Conservation (phyloP, 257 asterid genomes). For the Buddleja alternifolia region DNA sequence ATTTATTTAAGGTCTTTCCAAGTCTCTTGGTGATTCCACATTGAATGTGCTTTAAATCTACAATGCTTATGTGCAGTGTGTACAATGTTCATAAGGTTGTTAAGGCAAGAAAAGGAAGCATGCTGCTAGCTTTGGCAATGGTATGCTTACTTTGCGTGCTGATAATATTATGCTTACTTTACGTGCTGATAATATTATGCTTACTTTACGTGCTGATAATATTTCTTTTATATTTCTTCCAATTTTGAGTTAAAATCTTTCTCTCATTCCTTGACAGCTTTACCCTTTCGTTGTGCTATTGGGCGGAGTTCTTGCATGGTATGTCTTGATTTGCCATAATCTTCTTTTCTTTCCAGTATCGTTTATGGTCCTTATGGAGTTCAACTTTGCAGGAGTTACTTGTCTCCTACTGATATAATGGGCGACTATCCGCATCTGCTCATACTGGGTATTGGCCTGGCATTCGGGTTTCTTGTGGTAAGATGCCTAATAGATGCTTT, state of each 20-base stretch:
- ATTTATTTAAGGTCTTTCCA: conserved; percentile 18
- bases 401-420: conserved; percentile 79
- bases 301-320: conserved; percentile 90
- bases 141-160: conserved; percentile 46
- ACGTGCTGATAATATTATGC: conserved; percentile 4
- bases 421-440: conserved; percentile 68
- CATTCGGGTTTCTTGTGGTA: conserved; percentile 98
- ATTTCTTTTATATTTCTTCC: conserved; percentile 7
- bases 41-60: conserved; percentile 17
- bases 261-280: conserved; percentile 58
- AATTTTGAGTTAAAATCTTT: conserved; percentile 24
- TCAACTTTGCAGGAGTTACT: conserved; percentile 63
- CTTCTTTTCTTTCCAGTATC: neutral
- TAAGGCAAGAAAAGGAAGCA: conserved; percentile 85
- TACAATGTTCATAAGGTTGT: conserved; percentile 83
- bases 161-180: conserved; percentile 71
- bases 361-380: conserved; percentile 29
- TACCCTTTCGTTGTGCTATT: conserved; percentile 80
- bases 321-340: conserved; percentile 27
- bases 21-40: conserved; percentile 20
- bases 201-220: conserved; percentile 3
- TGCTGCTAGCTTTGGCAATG: conserved; percentile 92
- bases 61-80: conserved; percentile 56
- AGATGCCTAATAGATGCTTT: conserved; percentile 28
- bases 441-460: conserved; percentile 81